Base-by-base conservation (phyloP, 2,329 filamentous ascomycete species). In the Nigrograna mackinnonii region DNA sequence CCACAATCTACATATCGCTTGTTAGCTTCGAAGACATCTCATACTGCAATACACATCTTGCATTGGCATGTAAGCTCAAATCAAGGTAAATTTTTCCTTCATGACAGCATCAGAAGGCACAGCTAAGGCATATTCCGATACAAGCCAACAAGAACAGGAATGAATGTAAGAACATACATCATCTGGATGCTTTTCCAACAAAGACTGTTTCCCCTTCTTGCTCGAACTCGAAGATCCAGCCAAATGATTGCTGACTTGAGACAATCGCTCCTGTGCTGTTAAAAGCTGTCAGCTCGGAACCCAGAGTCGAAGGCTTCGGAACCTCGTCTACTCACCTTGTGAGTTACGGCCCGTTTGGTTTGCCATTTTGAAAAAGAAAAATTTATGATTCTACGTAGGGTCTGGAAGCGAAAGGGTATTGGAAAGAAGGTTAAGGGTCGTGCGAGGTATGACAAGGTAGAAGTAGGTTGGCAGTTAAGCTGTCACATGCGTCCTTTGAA, bases 1-100 rank as follows among this genome's bases (percentile, higher is more conserved):
- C 84, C 62, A 99, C 94, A 54, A 97, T 83, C 64, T 71, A 37
- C 9, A n/a, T n/a, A n/a, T n/a, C n/a, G n/a, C n/a, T n/a, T n/a
- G n/a, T n/a, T n/a, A n/a, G n/a, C n/a, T n/a, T 13, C 31, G 31
- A 3, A 12, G 2, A 34, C 17, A n/a, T n/a, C n/a, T n/a, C n/a
- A n/a, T n/a, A n/a, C n/a, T n/a, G n/a, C n/a, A n/a, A n/a, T n/a
- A n/a, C n/a, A n/a, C n/a, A n/a, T n/a, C n/a, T n/a, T n/a, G n/a
- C n/a, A n/a, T n/a, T n/a, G n/a, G n/a, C n/a, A n/a, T n/a, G n/a
- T n/a, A n/a, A n/a, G n/a, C n/a, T 28, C 24, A 28, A 28, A 28
- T n/a, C n/a, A n/a, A 28, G 24, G 24, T 9, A 9, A 9, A 28
- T 9, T 28, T n/a, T 28, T n/a, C n/a, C 24, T n/a, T 28, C 24